Evolutionary conservation across 2,329 filamentous ascomycete genomes (phyloP), one percentile per base, ranked within the genome.

Genomic region (Fusarium succisae): DNA sequence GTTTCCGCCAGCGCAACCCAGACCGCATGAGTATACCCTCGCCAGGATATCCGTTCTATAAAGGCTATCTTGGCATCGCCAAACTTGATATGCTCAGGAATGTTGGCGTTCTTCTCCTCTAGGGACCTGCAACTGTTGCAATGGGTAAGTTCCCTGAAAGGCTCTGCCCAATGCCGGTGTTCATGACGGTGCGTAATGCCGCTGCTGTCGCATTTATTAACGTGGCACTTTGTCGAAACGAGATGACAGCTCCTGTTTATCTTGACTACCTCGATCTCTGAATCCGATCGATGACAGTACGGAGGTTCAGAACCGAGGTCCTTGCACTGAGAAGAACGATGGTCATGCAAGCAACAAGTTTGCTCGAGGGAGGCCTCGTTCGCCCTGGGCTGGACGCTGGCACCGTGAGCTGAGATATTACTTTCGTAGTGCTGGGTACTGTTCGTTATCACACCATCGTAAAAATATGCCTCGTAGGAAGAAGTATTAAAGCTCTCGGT

Each of bases 221-320:
- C 17, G 18, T 51, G 65, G 12, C 39, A 61, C 17, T 66, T 68
- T 47, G 63, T 68, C 8, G 63, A 67, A 20, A 67, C 28, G 18
- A 53, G 37, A 17, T 53, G 32, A 35, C 63, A 67, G n/a, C n/a
- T 18, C 15, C 17, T 15, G 6, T 35, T 35, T 30, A 53, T 60
- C 17, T 53, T 45, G 10, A 61, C 38, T n/a, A 68, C 35, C 47
- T 68, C 45, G 1, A 67, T 53, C 24, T 53, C 28, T 15, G 24
- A 45, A 22, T 37, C 24, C n/a, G 39, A 66, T 35, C 63, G 53
- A 30, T 38, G 18, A 17, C 32, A 53, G 20, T 9, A 41, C 11
- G 35, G 54, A 20, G 15, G 12, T 9, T 14, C 26, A 7, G 22
- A 26, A 15, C 20, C 18, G 15, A n/a, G 13, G 17, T 17, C n/a